A percentile compares a stretch with the other conserved stretches of the same genome.
These are phyloP conservation scores for Boletus pseudopeckii DNA, from an alignment of 768 basidiomycete species.

Conservation along the genomic window DNA sequence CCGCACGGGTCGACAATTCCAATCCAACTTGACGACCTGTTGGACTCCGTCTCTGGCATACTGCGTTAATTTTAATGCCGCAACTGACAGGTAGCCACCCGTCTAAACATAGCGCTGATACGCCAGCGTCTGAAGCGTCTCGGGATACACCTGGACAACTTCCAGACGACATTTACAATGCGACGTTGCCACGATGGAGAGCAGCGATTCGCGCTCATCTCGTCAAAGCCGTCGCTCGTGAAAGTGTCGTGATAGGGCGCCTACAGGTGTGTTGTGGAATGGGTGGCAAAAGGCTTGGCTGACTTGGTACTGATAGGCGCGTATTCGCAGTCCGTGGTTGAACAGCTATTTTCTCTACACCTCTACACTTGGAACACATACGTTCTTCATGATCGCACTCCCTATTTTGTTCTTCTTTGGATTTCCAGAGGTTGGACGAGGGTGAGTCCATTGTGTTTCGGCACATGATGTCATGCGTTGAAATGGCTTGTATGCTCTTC, in stretches of 20 bases:
- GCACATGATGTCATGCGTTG: background rate
- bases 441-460: constrained; percentile 46
- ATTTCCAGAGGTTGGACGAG: constrained; percentile 61
- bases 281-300: background rate
- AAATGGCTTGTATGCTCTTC: background rate
- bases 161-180: constrained; percentile 57
- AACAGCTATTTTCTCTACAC: constrained; percentile 85
- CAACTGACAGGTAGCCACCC: background rate
- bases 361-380: constrained; percentile 78
- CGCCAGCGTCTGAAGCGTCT: background rate
- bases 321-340: constrained; percentile 60
- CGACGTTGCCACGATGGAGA: constrained; percentile 63
- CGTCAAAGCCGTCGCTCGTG: constrained; percentile 50
- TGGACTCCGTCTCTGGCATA: background rate
- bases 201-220: constrained; percentile 54
- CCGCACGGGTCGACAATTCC: background rate
- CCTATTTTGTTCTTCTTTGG: constrained; percentile 92
- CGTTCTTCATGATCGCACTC: constrained; percentile 89
- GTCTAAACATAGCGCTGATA: background rate
- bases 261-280: constrained; percentile 59
- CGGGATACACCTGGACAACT: constrained; percentile 14
- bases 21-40: background rate
- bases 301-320: constrained; percentile 35
- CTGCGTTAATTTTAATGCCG: background rate
- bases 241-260: constrained; percentile 57